Percentiles rank a stretch among this genome's conserved stretches.
phyloP scores from a whole-genome alignment of 306 rosid genomes.

The Rubus idaeus region DNA sequence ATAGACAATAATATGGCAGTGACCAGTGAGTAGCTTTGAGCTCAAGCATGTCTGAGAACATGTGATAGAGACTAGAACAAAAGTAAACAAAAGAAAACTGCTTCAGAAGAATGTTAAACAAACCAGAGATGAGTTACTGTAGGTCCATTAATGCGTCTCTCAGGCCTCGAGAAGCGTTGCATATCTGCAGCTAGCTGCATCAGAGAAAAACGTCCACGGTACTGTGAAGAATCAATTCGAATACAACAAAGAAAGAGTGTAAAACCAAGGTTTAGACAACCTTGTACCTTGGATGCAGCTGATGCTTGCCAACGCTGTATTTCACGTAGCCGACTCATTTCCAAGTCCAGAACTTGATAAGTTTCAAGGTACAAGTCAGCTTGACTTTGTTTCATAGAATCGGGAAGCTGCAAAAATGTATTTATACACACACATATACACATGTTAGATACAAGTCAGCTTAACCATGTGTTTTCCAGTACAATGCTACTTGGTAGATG shows the following conservation, averaged over 20 bases:
- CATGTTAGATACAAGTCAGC: slow-evolving; percentile 12
- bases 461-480: neutral
- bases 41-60: neutral
- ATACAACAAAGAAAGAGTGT: slow-evolving; percentile 14
- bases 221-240: slow-evolving; percentile 19
- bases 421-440: neutral
- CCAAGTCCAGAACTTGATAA: slow-evolving; percentile 97
- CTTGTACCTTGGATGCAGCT: slow-evolving; percentile 80
- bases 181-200: slow-evolving; percentile 94
- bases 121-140: slow-evolving; percentile 93
- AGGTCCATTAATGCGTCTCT: slow-evolving; percentile 96
- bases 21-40: slow-evolving; percentile 9
- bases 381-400: slow-evolving; percentile 99
- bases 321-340: slow-evolving; percentile 97
- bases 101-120: slow-evolving; percentile 29
- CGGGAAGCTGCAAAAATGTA: slow-evolving; percentile 68
- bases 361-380: slow-evolving; percentile 95
- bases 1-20: neutral
- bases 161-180: slow-evolving; percentile 99
- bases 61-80: slow-evolving; percentile 3
- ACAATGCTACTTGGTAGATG: neutral
- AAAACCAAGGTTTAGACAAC: slow-evolving; percentile 5
- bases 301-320: slow-evolving; percentile 97
- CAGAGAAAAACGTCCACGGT: slow-evolving; percentile 22
- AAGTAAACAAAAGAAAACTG: slow-evolving; percentile 5